Percentiles rank a stretch among this genome's conserved stretches.
These are phyloP conservation scores for Trichocladium uniseriatum DNA, from an alignment of 495 filamentous ascomycete genomes.

Conservation along the genomic window DNA sequence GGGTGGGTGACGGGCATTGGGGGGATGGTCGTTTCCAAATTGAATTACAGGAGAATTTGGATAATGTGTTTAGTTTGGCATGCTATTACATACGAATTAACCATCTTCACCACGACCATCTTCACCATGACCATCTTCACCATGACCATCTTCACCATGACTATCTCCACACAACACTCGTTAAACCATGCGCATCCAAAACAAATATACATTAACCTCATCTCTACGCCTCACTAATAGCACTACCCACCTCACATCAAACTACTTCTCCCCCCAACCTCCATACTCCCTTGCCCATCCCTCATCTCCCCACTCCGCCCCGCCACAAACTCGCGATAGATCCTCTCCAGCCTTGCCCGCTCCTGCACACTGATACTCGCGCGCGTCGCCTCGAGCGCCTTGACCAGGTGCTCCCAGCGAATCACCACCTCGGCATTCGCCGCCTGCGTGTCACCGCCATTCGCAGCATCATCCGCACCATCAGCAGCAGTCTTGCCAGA, in stretches of 20 bases:
- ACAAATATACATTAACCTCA: neutral
- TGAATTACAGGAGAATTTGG: too few relatives aligned
- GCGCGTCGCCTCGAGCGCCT: constrained; percentile 66
- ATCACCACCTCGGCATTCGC: constrained; percentile 67
- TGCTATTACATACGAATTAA: too few relatives aligned
- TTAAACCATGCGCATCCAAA: neutral
- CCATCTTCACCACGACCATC: too few relatives aligned
- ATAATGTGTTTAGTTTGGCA: too few relatives aligned
- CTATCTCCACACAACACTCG: too few relatives aligned
- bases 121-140: too few relatives aligned
- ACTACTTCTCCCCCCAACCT: constrained; percentile 86
- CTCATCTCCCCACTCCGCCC: constrained; percentile 91
- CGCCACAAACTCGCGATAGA: constrained; percentile 87
- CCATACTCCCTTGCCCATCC: constrained; percentile 77
- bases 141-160: too few relatives aligned
- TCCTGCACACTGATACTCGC: constrained; percentile 75
- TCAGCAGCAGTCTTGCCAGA: neutral
- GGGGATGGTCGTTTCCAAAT: too few relatives aligned
- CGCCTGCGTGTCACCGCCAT: constrained; percentile 11
- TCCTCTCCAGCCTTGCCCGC: constrained; percentile 58
- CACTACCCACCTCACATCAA: constrained; percentile 55
- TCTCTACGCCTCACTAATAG: neutral
- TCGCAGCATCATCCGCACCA: constrained; percentile 19
- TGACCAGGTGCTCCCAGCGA: constrained; percentile 74
- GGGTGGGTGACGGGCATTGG: too few relatives aligned